These are phyloP conservation scores for Leishmania lainsoni DNA, from an alignment of 208 protist species.

Conservation along the genomic window DNA sequence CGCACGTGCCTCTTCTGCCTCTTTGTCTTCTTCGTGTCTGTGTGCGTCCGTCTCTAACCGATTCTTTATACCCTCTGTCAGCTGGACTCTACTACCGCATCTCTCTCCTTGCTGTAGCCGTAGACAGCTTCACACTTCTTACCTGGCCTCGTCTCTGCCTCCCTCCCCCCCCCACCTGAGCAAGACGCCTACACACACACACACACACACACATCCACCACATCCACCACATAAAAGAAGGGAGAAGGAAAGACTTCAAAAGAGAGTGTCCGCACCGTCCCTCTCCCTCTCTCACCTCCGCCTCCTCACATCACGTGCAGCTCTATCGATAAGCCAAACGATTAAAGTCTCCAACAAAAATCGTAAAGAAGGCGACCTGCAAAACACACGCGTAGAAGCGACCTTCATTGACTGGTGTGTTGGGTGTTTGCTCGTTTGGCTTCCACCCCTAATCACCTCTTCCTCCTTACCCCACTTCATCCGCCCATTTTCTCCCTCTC, in stretches of 20 bases:
- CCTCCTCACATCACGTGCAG: too few species aligned
- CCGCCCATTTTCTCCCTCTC: too few species aligned
- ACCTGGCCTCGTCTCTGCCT: background rate
- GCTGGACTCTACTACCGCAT: background rate
- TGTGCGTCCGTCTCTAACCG: background rate
- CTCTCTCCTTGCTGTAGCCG: background rate
- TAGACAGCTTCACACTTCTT: background rate
- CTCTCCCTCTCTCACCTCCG: background rate
- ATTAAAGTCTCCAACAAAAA: too few species aligned
- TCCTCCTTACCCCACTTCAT: too few species aligned
- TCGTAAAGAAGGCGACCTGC: too few species aligned
- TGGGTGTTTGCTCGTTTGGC: too few species aligned
- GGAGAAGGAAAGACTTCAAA: too few species aligned
- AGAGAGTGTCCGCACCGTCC: too few species aligned
- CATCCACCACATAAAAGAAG: too few species aligned
- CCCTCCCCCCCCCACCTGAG: too few species aligned
- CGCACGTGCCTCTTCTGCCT: background rate
- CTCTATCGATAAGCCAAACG: too few species aligned
- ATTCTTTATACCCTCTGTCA: background rate
- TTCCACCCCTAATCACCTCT: too few species aligned
- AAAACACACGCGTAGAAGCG: conserved; percentile 4
- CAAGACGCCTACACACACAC: background rate
- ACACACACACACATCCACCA: background rate
- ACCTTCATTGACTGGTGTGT: conserved; percentile 5
- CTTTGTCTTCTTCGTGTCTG: background rate